Evolutionary conservation across 768 basidiomycete genomes (phyloP), one percentile per base, ranked within the genome.

Genomic region (Termitomyces sp.): DNA sequence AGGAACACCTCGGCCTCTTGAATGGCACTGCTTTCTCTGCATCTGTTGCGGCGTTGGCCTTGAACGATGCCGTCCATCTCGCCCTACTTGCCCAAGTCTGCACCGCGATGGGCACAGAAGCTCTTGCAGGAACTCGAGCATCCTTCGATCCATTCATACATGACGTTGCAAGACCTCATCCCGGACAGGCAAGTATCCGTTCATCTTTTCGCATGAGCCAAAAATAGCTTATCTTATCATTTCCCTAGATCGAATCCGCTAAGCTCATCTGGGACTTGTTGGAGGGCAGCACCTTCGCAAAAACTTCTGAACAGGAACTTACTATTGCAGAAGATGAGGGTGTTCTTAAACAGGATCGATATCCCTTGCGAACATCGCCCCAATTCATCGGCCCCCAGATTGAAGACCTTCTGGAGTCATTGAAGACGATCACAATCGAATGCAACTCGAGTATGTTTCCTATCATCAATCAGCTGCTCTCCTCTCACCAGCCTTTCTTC

Each of bases 21-120:
- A 94, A 94, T 65, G 93, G 92, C 47, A 92, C 91, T 1, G 89
- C 90, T 0, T 92, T 92, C 69, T 89, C 87, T 32, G 84, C 91
- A 0, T 84, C 89, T 7, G 81, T 91, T n/a, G 88, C 83, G 4
- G 76, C 86, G 7, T 76, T 94, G 15, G 89, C 86, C 9, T 70
- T 91, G 50, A 80, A 84, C 60, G 88, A 90, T 45, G 84, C 89
- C 16, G 80, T 84, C 33, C 85, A 86, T 55, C 72, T 89, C 33
- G 80, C 80, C 9, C 68, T 89, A 22, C 75, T 89, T 18, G 76
- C 87, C 12, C 80, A 91, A 76, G 79, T 87, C 6, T 80, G 84
- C 61, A 94, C 91, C 0, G 91, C 91, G 0, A 80, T 94, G 79
- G 89, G 91, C 15, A 82, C 86, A 5, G 92, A 94, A 66, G 91